Conservation (phyloP, 305 asterid species). For the Striga hermonthica region DNA sequence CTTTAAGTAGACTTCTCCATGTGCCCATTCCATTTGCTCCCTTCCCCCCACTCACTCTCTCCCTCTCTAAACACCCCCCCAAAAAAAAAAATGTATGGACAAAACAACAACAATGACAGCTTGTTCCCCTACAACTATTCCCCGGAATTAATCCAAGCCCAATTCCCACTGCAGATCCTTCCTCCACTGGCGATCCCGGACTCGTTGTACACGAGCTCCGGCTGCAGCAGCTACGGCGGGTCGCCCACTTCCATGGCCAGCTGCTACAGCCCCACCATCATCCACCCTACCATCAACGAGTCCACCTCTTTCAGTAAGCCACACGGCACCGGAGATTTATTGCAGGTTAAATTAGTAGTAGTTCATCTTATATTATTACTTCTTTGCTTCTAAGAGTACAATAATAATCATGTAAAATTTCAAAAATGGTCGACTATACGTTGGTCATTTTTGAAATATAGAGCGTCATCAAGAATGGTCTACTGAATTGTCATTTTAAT, state of each 20-base stretch:
- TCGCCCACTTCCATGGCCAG: slow-evolving; percentile 54
- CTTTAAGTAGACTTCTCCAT: slow-evolving; percentile 6
- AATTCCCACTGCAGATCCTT: slow-evolving; percentile 31
- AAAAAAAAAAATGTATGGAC: slow-evolving; percentile 41
- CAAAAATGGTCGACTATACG: too few species aligned
- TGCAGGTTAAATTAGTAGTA: slow-evolving; percentile 39
- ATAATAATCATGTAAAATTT: too few species aligned
- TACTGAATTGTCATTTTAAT: too few species aligned
- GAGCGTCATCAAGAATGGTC: too few species aligned
- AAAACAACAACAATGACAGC: slow-evolving; percentile 31
- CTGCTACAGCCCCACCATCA: slow-evolving; percentile 45
- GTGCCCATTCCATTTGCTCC: slow-evolving; percentile 2
- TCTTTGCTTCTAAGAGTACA: too few species aligned
- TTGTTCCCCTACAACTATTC: slow-evolving; percentile 36
- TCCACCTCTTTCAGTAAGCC: slow-evolving; percentile 52
- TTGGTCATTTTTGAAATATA: too few species aligned
- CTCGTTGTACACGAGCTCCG: slow-evolving; percentile 49
- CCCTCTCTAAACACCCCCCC: neutral
- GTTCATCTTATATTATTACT: too few species aligned
- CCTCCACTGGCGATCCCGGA: slow-evolving; percentile 41
- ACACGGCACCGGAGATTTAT: slow-evolving; percentile 60
- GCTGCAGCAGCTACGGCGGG: slow-evolving; percentile 70
- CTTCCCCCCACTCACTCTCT: neutral
- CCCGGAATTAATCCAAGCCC: slow-evolving; percentile 32
- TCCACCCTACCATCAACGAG: slow-evolving; percentile 61